Percentiles rank a stretch among this genome's conserved stretches.
Conservation (phyloP, 768 basidiomycete genomes). For the Brasilioporus rufonigricans region DNA sequence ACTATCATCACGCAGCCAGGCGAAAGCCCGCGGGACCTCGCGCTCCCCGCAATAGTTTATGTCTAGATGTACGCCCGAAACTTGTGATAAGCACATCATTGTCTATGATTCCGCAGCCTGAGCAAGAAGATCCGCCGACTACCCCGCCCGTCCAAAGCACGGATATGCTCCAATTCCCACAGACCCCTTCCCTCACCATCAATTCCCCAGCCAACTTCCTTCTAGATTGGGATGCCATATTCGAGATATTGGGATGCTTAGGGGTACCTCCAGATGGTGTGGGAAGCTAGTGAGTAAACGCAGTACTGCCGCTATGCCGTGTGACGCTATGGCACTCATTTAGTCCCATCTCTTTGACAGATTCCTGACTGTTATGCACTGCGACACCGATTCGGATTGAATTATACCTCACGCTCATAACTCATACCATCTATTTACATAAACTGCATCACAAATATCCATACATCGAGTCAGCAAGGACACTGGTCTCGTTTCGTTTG, state of each 20-base stretch:
- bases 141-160: constrained; percentile 2
- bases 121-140: not conserved
- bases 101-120: constrained; percentile 3
- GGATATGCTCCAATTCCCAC: not conserved
- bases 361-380: not conserved
- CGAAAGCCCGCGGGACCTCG: constrained; percentile 30
- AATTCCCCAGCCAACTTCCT: constrained; percentile 19
- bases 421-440: constrained; percentile 3
- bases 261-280: not conserved
- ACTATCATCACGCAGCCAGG: constrained; percentile 7
- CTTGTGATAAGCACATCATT: constrained; percentile 21
- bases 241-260: constrained; percentile 26
- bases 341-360: constrained; percentile 3
- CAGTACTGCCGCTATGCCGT: not conserved
- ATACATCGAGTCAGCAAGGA: constrained; percentile 5
- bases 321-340: not conserved
- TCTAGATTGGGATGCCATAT: constrained; percentile 33
- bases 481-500: not conserved
- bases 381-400: not conserved
- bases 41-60: constrained; percentile 11
- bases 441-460: constrained; percentile 2
- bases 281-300: constrained; percentile 13
- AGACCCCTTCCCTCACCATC: constrained; percentile 1
- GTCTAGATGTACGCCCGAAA: constrained; percentile 5
- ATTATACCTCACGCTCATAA: not conserved